Percentiles rank a stretch among this genome's conserved stretches.
These are phyloP conservation scores for Amborella trichopoda DNA, from an alignment of 164 flowering plant species.

Conservation along the genomic window DNA sequence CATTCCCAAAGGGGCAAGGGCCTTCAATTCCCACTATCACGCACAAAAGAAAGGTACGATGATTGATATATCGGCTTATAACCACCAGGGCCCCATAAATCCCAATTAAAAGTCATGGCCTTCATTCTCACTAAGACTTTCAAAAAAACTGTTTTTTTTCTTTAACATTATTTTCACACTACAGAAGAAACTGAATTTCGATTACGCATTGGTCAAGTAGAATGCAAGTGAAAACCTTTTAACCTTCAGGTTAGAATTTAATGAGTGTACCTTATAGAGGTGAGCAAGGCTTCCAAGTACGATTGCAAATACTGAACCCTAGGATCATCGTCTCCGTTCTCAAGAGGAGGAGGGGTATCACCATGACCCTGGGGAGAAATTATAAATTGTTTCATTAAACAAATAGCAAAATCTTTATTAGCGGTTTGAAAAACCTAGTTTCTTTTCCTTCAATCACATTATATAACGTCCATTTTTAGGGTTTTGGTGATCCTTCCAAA, in stretches of 20 bases:
- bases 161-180: no score
- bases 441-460: background rate
- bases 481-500: no score
- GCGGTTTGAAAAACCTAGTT: background rate
- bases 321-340: background rate
- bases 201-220: background rate
- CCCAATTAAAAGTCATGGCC: background rate
- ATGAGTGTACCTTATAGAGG: slow-evolving; percentile 9
- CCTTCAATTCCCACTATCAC: no score
- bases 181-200: background rate
- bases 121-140: background rate
- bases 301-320: slow-evolving; percentile 1
- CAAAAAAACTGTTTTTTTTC: no score
- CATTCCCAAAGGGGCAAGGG: no score
- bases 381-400: no score
- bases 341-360: background rate
- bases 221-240: no score
- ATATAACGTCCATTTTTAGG: background rate
- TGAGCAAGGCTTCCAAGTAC: slow-evolving; percentile 4
- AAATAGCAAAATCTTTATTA: background rate
- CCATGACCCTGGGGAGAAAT: no score
- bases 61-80: background rate
- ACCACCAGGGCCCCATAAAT: background rate
- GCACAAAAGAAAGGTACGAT: background rate
- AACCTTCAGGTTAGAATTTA: no score